These are phyloP conservation scores for Salvia sclarea DNA, from an alignment of 305 asterid genomes.

Conservation along the genomic window DNA sequence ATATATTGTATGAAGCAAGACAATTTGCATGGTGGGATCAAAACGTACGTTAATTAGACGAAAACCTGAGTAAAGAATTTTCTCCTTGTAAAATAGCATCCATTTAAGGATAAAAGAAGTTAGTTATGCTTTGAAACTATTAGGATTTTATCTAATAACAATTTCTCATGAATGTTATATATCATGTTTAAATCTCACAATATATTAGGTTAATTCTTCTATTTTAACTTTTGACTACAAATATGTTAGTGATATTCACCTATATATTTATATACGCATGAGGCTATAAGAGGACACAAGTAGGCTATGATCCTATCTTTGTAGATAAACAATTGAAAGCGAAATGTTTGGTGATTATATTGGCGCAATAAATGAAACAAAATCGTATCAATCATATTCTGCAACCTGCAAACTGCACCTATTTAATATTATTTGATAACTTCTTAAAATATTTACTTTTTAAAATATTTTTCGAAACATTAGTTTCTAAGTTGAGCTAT, in stretches of 20 bases:
- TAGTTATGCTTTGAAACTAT: background rate
- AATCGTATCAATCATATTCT: background rate
- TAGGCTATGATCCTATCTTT: constrained; percentile 34
- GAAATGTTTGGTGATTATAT: constrained; percentile 44
- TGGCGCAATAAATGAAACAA: constrained; percentile 5
- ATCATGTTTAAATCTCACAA: no score
- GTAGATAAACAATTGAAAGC: constrained; percentile 39
- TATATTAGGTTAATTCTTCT: no score
- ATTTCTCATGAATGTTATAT: no score
- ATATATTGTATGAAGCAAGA: constrained; percentile 6
- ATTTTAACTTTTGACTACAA: no score
- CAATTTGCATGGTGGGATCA: background rate
- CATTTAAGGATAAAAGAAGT: no score
- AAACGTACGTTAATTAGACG: background rate
- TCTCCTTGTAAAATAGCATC: constrained; percentile 13
- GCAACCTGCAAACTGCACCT: no score
- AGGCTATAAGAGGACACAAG: constrained; percentile 21
- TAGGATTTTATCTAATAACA: background rate
- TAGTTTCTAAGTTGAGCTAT: no score
- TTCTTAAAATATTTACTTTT: no score
- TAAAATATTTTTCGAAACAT: no score
- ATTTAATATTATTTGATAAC: no score
- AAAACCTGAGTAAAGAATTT: constrained; percentile 18
- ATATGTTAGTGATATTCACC: no score
- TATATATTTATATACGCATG: background rate